Evolutionary conservation across 495 filamentous ascomycete genomes (phyloP), one percentile per base, ranked within the genome.

Genomic region (Daldinia concentrica): DNA sequence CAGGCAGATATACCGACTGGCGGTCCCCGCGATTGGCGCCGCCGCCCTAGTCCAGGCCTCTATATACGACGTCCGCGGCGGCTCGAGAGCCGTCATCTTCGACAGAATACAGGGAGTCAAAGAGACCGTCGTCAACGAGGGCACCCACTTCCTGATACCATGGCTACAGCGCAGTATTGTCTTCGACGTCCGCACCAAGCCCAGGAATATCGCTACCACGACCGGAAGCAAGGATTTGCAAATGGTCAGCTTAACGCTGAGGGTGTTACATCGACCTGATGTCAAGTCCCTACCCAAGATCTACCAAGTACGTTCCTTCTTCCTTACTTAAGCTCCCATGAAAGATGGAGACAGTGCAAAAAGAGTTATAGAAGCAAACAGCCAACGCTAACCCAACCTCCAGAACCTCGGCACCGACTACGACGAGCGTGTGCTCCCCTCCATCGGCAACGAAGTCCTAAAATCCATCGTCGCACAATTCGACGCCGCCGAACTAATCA

Each of bases 371-470:
- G 29, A 32, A 32, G 29, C 29, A 32, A 32, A 66, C 6, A 22
- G 37, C 11, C 14, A 15, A 12, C 34, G 32, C 73, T 77, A 72
- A 77, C 62, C 4, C 19, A 27, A 26, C 43, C 71, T 34, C 69
- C 66, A 88, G 85, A 84, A 83, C 75, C 95, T 98, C 81, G 95
- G 95, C 77, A 90, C 88, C 82, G 95, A 99, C 80, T 99, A 99
- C 86, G 95, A 99, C 82, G 95, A 99, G 86, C 92, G 95, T 82
- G 95, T 99, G 50, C 93, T 99, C 76, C 95, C 95, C 60, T 99
- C 95, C 76, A 98, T 99, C 87, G 95, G 95, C 78, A 99, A 99
- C 87, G 95, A 99, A 91, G 95, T 99, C 74, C 93, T 99, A 79
- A 99, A 99, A 84, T 87, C 95, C 70, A 98, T 98, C 82, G 95